Percentiles rank a stretch among this genome's conserved stretches.
Conservation (phyloP, 2,329 filamentous ascomycete genomes). For the Talaromyces piceae region DNA sequence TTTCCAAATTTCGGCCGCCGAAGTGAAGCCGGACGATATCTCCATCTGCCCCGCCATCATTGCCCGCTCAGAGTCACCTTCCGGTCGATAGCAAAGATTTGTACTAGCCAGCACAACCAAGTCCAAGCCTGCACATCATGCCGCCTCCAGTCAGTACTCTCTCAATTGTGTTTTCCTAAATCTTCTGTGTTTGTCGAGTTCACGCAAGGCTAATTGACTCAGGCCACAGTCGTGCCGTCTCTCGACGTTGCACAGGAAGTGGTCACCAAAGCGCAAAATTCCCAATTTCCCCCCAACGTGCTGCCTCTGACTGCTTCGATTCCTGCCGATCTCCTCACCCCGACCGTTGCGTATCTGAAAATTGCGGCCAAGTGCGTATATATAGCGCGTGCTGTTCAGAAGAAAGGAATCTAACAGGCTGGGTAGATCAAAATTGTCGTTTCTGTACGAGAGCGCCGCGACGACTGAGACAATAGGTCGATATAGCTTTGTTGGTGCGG, state of each 20-base stretch:
- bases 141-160: not conserved
- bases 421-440: conserved; percentile 65
- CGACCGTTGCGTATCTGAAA: conserved; percentile 92
- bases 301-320: conserved; percentile 78
- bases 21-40: too few species aligned
- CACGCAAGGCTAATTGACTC: conserved; percentile 18
- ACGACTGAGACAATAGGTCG: conserved; percentile 85
- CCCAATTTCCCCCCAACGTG: conserved; percentile 61
- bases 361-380: conserved; percentile 61
- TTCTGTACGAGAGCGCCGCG: conserved; percentile 91
- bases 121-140: not conserved
- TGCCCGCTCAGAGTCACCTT: too few species aligned
- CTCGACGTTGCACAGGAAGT: conserved; percentile 53
- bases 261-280: conserved; percentile 44
- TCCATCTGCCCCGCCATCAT: too few species aligned
- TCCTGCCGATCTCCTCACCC: conserved; percentile 86
- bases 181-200: conserved; percentile 15
- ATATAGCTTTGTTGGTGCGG: conserved; percentile 90
- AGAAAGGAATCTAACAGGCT: not conserved
- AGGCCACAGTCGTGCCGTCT: conserved; percentile 52
- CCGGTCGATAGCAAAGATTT: too few species aligned
- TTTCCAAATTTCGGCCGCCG: too few species aligned
- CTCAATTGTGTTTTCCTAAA: not conserved
- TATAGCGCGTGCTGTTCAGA: not conserved
- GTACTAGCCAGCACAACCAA: too few species aligned